Evolutionary conservation across 2,329 filamentous ascomycete genomes (phyloP), one percentile per base, ranked within the genome.

Genomic region (Penicillium decumbens): DNA sequence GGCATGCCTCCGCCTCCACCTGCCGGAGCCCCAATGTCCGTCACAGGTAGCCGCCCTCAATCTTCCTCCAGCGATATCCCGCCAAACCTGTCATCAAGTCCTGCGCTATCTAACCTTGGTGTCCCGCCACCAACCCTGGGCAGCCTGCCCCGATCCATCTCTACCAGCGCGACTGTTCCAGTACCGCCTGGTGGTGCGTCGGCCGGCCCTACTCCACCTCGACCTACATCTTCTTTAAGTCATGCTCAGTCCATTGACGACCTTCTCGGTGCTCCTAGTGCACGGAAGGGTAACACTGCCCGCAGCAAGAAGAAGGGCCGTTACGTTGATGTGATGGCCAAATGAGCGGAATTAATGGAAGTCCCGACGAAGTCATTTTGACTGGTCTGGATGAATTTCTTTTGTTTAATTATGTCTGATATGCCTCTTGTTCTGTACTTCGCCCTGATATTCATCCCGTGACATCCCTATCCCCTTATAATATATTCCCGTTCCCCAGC

Each of bases 261-360:
- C 68, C 75, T 98, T 55, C 75, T 98, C 20, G 88, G 88, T 4
- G 84, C 87, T 4, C 82, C 87, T 3, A 81, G 78, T 27, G 80
- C 87, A 15, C 80, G 88, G 56, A 91, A 87, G 51, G 80, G 79
- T 2, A 71, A 66, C 61, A 75, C 77, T 4, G 78, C 78, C 64
- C 87, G 82, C 68, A 89, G 87, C 69, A 77, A 81, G 62, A 89
- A 89, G 76, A 95, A 90, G 77, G 83, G 85, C 20, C 86, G 89
- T 27, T 98, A 98, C 76, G 85, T 98, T 27, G 93, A 98, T 78
- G 89, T 98, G 52, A 96, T 97, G 90, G 87, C 87, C 8, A 85
- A 88, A 59, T 75, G 7, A 40, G 23, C 23, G n/a, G 20, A 24
- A 3, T 40, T 24, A 12, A 13, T 15, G 12, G 33, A 6, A 20